Base-by-base conservation (phyloP, 306 rosid species). In the Vicia villosa region DNA sequence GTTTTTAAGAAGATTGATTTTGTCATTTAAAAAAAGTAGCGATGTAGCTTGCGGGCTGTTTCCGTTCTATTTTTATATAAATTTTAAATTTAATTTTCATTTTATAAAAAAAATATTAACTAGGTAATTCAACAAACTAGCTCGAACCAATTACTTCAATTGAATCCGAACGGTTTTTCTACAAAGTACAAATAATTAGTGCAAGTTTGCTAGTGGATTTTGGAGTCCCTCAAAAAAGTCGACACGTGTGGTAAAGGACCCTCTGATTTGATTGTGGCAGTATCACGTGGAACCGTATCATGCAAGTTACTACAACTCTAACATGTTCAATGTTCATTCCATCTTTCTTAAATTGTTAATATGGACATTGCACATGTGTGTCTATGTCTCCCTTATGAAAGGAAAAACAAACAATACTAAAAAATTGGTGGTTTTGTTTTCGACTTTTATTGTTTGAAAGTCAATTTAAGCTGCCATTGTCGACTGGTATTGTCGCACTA, bases 211-310 rank as follows among this genome's bases (percentile, higher is more conserved):
- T 10, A 26, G 70, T 30, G 50, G 22, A 52, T 8, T 17, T 17
- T n/a, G 54, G 8, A 28, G 52, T 42, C 75, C 57, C 41, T 19
- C 26, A 51, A 22, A 15, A 37, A 37, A 40, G 41, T 63, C 32
- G 72, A 74, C 78, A 55, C 72, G 28, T 55, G 58, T 64, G 5
- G 24, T 3, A 41, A 51, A 63, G 34, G 77, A 38, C 71, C 70
- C 65, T 64, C 24, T 38, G 45, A 74, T 63, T 52, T 12, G 58
- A 52, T 28, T 16, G 57, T 50, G 14, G 55, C 32, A 15, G 21
- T 1, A 42, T 56, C 63, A 38, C 71, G 71, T 52, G 62, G 68
- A 63, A 61, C 9, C 19, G 22, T 43, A 19, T 8, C 19, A 49
- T 26, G 26, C 38, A 34, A 34, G 38, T 34, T 34, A 34, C 21